These are phyloP conservation scores for Trypanosoma theileri DNA, from an alignment of 208 protist genomes.

Conservation along the genomic window DNA sequence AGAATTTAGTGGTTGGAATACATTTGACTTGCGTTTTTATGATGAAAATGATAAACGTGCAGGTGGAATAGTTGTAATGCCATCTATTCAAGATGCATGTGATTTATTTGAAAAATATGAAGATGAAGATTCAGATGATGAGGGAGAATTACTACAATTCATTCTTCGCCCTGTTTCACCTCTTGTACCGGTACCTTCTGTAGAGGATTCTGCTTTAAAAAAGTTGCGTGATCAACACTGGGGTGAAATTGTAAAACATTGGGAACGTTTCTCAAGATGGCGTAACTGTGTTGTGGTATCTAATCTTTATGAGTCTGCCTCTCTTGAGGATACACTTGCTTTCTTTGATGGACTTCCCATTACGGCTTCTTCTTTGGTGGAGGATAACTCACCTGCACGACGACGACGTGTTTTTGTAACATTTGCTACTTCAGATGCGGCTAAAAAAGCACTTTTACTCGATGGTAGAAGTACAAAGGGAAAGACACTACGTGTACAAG, in stretches of 20 bases:
- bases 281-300: slow-evolving; percentile 76
- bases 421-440: slow-evolving; percentile 48
- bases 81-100: slow-evolving; percentile 73
- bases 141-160: slow-evolving; percentile 78
- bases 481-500: slow-evolving; percentile 79
- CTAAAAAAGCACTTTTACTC: slow-evolving; percentile 59
- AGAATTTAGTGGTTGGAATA: slow-evolving; percentile 76
- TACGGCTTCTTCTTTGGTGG: slow-evolving; percentile 44
- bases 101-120: slow-evolving; percentile 88
- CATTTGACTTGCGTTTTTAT: slow-evolving; percentile 75
- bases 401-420: slow-evolving; percentile 74
- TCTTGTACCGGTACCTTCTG: slow-evolving; percentile 63
- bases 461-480: slow-evolving; percentile 83
- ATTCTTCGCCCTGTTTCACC: slow-evolving; percentile 73
- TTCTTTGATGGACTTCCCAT: slow-evolving; percentile 59
- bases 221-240: slow-evolving; percentile 76
- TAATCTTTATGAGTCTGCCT: slow-evolving; percentile 76
- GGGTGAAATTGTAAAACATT: slow-evolving; percentile 68
- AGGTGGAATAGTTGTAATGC: slow-evolving; percentile 83
- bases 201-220: slow-evolving; percentile 77
- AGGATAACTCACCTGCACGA: slow-evolving; percentile 59
- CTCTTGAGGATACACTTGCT: slow-evolving; percentile 49
- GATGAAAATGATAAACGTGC: slow-evolving; percentile 60
- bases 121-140: slow-evolving; percentile 88
- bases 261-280: slow-evolving; percentile 61